These are phyloP conservation scores for Luvunga scandens DNA, from an alignment of 345 rosid species.

Conservation along the genomic window DNA sequence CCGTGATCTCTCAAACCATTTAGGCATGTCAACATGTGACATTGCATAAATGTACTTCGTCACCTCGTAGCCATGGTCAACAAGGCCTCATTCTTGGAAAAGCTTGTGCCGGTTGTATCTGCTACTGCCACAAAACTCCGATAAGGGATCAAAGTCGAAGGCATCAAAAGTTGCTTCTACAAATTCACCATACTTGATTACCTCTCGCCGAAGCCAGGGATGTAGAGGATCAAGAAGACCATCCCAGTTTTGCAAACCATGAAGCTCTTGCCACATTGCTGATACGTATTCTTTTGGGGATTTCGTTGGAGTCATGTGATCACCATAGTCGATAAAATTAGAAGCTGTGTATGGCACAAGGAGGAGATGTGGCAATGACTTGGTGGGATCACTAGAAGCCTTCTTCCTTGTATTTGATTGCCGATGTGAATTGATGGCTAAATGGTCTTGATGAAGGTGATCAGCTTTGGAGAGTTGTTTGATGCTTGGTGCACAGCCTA, in stretches of 20 bases:
- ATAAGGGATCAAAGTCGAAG: constrained; percentile 40
- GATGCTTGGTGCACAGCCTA: constrained; percentile 22
- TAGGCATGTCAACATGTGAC: constrained; percentile 38
- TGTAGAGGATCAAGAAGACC: constrained; percentile 51
- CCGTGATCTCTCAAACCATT: constrained; percentile 31
- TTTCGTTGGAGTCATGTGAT: constrained; percentile 56
- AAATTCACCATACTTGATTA: constrained; percentile 47
- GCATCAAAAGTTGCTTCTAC: constrained; percentile 43
- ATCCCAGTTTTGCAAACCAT: constrained; percentile 49
- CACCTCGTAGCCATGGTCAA: constrained; percentile 31
- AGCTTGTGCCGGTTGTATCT: constrained; percentile 28
- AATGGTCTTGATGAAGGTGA: constrained; percentile 12
- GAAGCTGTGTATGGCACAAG: constrained; percentile 39
- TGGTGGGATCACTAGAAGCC: constrained; percentile 23
- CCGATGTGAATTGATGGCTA: constrained; percentile 7
- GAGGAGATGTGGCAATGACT: constrained; percentile 40
- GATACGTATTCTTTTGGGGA: constrained; percentile 56
- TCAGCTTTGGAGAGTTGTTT: constrained; percentile 22
- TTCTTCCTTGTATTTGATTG: constrained; percentile 22
- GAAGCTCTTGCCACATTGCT: constrained; percentile 42
- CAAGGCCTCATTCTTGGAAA: constrained; percentile 26
- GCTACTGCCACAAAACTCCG: constrained; percentile 43
- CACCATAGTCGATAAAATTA: constrained; percentile 52
- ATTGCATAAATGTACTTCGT: constrained; percentile 39
- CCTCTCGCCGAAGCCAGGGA: constrained; percentile 43